These are phyloP conservation scores for Symbiodinium pilosum DNA, from an alignment of 73 alveolate genomes.

Conservation along the genomic window DNA sequence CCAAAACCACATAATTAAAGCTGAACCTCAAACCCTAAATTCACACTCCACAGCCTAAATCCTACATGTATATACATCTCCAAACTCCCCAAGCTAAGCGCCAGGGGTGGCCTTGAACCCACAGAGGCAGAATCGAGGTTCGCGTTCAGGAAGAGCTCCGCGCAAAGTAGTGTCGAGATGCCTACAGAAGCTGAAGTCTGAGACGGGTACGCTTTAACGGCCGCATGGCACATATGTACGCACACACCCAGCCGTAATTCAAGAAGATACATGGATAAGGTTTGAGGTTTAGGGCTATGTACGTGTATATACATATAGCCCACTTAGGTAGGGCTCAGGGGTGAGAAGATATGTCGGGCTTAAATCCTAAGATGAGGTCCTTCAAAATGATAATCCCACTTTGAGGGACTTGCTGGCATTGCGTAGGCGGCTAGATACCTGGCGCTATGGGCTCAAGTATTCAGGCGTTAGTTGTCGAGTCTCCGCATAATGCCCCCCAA, in stretches of 20 bases:
- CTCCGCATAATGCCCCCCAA: too few relatives aligned
- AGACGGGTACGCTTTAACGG: background rate
- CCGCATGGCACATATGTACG: too few relatives aligned
- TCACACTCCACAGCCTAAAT: too few relatives aligned
- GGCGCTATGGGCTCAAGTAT: too few relatives aligned
- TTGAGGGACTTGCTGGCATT: too few relatives aligned
- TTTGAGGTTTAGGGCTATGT: background rate
- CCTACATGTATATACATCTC: background rate
- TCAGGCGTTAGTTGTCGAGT: too few relatives aligned
- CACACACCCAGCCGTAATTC: too few relatives aligned
- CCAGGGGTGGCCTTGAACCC: slow-evolving; percentile 59
- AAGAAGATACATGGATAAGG: background rate
- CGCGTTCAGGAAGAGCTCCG: slow-evolving; percentile 81
- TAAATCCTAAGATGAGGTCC: too few relatives aligned
- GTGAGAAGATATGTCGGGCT: background rate
- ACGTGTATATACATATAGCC: too few relatives aligned
- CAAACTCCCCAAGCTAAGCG: background rate
- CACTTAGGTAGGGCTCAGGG: background rate
- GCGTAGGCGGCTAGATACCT: background rate
- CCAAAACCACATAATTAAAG: too few relatives aligned
- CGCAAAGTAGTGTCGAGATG: slow-evolving; percentile 73
- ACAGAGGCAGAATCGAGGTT: slow-evolving; percentile 54
- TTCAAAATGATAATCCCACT: too few relatives aligned
- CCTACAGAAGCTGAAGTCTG: background rate
- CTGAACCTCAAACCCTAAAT: too few relatives aligned